phyloP scores from a whole-genome alignment of 805 yeast species.

The Barnettozyma pratensis region DNA sequence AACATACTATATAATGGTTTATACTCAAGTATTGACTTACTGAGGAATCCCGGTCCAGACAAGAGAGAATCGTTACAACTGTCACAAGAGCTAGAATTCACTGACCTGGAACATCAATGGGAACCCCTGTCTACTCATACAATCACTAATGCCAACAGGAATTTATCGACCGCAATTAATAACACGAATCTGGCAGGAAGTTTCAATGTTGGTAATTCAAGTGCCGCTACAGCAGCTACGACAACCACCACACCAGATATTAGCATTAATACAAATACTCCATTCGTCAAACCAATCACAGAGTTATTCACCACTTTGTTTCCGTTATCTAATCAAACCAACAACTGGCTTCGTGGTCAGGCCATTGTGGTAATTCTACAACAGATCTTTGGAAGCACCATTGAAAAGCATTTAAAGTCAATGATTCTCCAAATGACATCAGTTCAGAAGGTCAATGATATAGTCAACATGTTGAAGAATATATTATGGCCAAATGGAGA shows the following conservation, averaged over 20 bases:
- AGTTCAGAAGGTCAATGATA: constrained; percentile 42
- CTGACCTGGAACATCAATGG: background rate
- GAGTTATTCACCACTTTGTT: constrained; percentile 70
- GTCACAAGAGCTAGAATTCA: background rate
- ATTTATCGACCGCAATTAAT: background rate
- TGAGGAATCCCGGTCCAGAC: constrained; percentile 9
- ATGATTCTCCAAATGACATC: constrained; percentile 35
- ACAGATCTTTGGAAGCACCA: constrained; percentile 81
- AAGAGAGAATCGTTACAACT: constrained; percentile 9
- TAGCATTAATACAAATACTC: constrained; percentile 8
- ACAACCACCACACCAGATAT: too few species aligned
- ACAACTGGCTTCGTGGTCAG: constrained; percentile 79
- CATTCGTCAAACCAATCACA: constrained; percentile 78
- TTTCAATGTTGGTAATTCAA: too few species aligned
- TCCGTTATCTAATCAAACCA: constrained; percentile 49
- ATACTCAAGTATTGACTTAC: constrained; percentile 14
- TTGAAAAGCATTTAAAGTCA: constrained; percentile 52
- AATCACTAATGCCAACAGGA: background rate
- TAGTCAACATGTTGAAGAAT: constrained; percentile 27
- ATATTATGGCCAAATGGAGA: constrained; percentile 50
- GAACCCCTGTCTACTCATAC: too few species aligned
- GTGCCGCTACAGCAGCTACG: too few species aligned
- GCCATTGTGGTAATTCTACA: constrained; percentile 79
- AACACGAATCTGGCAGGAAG: background rate
- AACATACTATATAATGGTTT: constrained; percentile 18